These are phyloP conservation scores for Avena eriantha DNA, from an alignment of 176 grass and related monocot genomes.

Conservation along the genomic window DNA sequence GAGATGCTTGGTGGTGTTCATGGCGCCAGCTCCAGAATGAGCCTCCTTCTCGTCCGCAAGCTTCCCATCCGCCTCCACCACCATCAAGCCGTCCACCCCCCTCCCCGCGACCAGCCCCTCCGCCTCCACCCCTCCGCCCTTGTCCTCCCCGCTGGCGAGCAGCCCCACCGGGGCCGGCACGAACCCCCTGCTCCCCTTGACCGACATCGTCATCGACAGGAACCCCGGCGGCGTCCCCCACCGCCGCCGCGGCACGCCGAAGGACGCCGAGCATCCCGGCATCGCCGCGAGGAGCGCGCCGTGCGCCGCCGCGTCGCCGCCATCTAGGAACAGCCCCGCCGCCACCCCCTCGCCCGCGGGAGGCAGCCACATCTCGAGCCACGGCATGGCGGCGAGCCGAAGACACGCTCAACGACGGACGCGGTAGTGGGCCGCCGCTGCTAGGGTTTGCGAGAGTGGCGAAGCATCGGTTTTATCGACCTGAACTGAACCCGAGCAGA, in stretches of 20 bases:
- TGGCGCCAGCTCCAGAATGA: constrained; percentile 57
- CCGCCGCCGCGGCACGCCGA: constrained; percentile 33
- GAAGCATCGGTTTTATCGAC: constrained; percentile 56
- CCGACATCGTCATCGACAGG: constrained; percentile 81
- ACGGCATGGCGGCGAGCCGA: constrained; percentile 59
- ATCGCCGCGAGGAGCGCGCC: constrained; percentile 68
- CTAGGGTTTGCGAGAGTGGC: constrained; percentile 49
- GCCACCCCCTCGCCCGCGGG: constrained; percentile 31
- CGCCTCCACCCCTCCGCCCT: constrained; percentile 53
- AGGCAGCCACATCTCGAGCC: constrained; percentile 78
- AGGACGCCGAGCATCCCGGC: constrained; percentile 45
- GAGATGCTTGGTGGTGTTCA: constrained; percentile 91
- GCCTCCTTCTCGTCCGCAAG: constrained; percentile 37
- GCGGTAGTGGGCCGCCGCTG: not conserved
- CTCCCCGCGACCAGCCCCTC: constrained; percentile 47
- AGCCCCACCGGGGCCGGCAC: constrained; percentile 58
- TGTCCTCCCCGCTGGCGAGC: constrained; percentile 58
- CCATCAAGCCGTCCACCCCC: constrained; percentile 21
- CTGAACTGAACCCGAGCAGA: not conserved
- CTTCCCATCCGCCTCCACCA: constrained; percentile 32
- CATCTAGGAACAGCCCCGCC: constrained; percentile 74
- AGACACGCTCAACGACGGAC: constrained; percentile 6
- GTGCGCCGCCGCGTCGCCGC: constrained; percentile 53
- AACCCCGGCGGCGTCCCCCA: constrained; percentile 41
- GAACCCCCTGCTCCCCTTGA: constrained; percentile 68